These are phyloP conservation scores for Orbilia oligospora DNA, from an alignment of 2,329 filamentous ascomycete species.

Conservation along the genomic window DNA sequence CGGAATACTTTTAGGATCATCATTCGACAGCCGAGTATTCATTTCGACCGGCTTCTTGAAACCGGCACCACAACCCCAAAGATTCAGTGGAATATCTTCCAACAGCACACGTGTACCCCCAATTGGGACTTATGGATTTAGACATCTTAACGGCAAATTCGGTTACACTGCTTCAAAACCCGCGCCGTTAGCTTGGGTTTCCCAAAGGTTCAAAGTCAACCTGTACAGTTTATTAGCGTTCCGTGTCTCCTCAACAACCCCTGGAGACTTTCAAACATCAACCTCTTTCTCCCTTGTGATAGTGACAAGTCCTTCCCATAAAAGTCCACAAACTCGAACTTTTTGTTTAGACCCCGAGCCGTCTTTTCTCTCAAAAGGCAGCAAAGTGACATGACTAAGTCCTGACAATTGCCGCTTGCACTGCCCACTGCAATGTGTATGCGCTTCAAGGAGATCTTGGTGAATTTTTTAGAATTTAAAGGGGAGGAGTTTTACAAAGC, in stretches of 20 bases:
- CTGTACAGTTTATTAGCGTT: conserved; percentile 2
- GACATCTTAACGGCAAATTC: conserved; percentile 1
- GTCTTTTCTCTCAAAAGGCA: conserved; percentile 53
- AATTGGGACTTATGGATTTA: conserved; percentile 14
- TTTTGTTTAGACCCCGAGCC: conserved; percentile 55
- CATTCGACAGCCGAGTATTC: conserved; percentile 4
- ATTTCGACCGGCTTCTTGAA: conserved; percentile 20
- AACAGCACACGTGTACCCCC: conserved; percentile 21
- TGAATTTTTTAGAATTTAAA: conserved; percentile 16
- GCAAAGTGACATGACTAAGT: conserved; percentile 25
- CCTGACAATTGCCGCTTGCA: conserved; percentile 32
- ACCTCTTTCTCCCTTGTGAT: conserved; percentile 54
- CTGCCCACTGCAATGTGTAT: conserved; percentile 23
- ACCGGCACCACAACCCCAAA: conserved; percentile 9
- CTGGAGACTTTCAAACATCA: conserved; percentile 32
- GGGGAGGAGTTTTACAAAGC: conserved; percentile 23
- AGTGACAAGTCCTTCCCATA: conserved; percentile 44
- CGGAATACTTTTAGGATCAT: conserved; percentile 6
- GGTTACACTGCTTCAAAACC: conserved; percentile 34
- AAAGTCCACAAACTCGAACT: conserved; percentile 27
- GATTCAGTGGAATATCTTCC: conserved; percentile 12
- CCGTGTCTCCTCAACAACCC: conserved; percentile 34
- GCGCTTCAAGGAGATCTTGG: neutral
- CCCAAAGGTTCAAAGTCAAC: conserved; percentile 5
- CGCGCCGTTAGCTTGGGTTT: conserved; percentile 18